phyloP scores from a whole-genome alignment of 805 yeast genomes.

The Lachancea cidri region DNA sequence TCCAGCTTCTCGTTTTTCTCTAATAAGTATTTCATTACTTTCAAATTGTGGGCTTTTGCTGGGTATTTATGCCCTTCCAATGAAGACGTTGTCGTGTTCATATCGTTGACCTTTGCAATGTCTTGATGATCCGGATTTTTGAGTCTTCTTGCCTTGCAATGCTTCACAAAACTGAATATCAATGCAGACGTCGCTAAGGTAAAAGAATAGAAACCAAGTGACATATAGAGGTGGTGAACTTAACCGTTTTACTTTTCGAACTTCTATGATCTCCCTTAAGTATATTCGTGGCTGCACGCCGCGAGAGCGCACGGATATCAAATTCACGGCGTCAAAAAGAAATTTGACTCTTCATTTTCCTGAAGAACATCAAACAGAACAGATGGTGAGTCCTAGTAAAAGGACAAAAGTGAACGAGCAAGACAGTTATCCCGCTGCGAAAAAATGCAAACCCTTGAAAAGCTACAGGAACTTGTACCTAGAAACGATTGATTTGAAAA shows the following conservation, averaged over 20 bases:
- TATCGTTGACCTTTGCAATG: neutral
- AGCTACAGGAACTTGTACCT: constrained; percentile 8
- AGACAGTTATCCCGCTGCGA: neutral
- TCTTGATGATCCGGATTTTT: no score
- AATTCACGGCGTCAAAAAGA: neutral
- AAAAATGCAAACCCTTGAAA: neutral
- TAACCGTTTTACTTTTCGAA: neutral
- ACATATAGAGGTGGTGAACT: neutral
- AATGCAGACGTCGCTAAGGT: neutral
- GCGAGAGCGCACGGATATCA: neutral
- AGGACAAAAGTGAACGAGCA: neutral
- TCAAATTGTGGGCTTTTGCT: constrained; percentile 69
- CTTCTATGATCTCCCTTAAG: neutral
- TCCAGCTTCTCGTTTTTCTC: constrained; percentile 19
- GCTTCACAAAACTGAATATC: neutral
- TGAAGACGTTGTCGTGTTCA: neutral
- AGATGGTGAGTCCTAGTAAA: neutral
- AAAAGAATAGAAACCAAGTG: neutral
- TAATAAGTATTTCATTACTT: constrained; percentile 41
- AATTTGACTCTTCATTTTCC: neutral
- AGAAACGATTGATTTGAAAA: constrained; percentile 30
- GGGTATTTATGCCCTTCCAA: constrained; percentile 54
- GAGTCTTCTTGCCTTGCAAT: neutral
- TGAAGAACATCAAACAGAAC: neutral
- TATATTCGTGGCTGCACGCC: neutral